Base-by-base conservation (phyloP, 345 rosid species). In the Moringa oleifera region DNA sequence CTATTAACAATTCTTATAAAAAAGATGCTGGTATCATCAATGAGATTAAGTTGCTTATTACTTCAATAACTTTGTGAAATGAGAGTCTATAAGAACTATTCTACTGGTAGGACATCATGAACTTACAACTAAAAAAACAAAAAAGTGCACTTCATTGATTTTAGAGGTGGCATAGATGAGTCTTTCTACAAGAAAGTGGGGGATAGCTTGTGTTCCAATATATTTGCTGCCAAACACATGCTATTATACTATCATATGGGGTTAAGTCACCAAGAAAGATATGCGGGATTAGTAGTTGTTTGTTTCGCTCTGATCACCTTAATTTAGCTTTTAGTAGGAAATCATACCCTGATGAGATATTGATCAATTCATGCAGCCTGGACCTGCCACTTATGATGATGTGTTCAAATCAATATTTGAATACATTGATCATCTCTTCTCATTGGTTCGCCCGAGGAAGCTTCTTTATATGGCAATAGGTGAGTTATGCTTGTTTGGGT, bases 361-460 rank as follows among this genome's bases (percentile, higher is more conserved):
- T 63, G 23, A 15, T 63, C 20, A 41, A 33, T 72, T 65, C 25
- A 33, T 79, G 76, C 90, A 95, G 99, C 77, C 96, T 70, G 84
- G 90, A 12, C 99, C 99, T 56, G 71, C 94, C 50, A 83, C 96
- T n/a, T 95, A 91, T 68, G 87, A 91, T 72, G 91, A 84, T 69
- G 98, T 95, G 7, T 95, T 91, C 73, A 87, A 78, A 75, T 79
- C 87, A 25, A 80, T 95, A 63, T 95, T 95, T 66, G 88, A 78
- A 49, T 95, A 95, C 81, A 89, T 85, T 82, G 99, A 95, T 62
- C 97, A 95, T 80, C 66, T 95, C 24, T 77, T 89, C 71, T 70
- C 85, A 33, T 69, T 95, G 74, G 96, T 95, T 63, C 97, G 99
- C 53, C 99, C 99, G 0, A 83, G 99, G 74, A 95, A 91, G 89